Evolutionary conservation across 1,284 basidiomycete species (phyloP), one percentile per base, ranked within the genome.

Genomic region (Ganoderma sinense): DNA sequence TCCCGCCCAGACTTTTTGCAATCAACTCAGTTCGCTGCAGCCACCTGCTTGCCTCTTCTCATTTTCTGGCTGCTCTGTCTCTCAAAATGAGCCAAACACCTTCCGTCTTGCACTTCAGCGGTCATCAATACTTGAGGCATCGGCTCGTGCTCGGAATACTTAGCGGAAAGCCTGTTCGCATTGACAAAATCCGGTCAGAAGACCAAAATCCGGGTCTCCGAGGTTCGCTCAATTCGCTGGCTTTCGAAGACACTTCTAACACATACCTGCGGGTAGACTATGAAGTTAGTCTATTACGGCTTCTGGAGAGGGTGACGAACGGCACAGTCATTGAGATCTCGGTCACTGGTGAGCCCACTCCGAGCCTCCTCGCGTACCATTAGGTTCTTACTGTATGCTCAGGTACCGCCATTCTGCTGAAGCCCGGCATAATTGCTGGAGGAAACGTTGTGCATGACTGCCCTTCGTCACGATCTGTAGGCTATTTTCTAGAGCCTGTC

Each of bases 241-340:
- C 40, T 23, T 14, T 11, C 31, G 13, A 55, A 11, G 23, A 18
- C n/a, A 29, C 33, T 39, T 55, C 53, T 41, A 61, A 60, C 39
- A 45, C 62, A 39, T 48, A 4, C 8, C 20, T 26, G 11, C 63
- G 64, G 43, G 4, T 75, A 94, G 97, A 99, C 79, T 98, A 94
- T 81, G 98, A 99, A 84, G 91, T 98, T 66, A 97, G 94, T 77
- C 88, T 99, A 40, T 80, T 99, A 56, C 86, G 98, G 29, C 83
- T 99, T 16, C 78, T 99, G 33, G 97, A 99, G 80, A 97, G 96
- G 78, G 84, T 95, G 2, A 98, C 97, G 4, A 99, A 99, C 86
- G 98, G 98, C 1, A 96, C 95, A 8, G 84, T 95, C 33, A 95
- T 99, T 72, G 98, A 99, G 80, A 99, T 99, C 68, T 97, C 95